Evolutionary conservation across 768 basidiomycete genomes (phyloP), one percentile per base, ranked within the genome.

Genomic region (Amylocystis lapponica): DNA sequence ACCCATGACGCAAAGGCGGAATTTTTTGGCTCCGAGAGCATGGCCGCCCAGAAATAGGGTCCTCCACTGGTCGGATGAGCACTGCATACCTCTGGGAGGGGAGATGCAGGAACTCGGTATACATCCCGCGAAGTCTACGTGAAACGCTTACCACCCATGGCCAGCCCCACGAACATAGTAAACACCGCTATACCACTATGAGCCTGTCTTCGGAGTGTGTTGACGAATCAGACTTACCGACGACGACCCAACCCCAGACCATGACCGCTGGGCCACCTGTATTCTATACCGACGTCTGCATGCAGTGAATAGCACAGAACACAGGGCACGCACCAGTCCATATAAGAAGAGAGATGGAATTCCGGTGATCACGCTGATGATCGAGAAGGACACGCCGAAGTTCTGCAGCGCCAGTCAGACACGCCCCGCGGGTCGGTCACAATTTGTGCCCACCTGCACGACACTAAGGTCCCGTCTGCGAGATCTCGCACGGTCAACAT

Each of bases 11-110:
- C 79, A 23, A 86, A 67, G 1, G 83, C 66, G 3, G 82, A 82
- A 27, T 72, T 61, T 50, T 73, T 51, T 1, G 74, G 76, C 41
- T 66, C 66, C 2, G 81, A 78, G 1, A 87, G 62, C 76, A 86
- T 83, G 1, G 84, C 83, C n/a, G 83, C 79, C 86, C 85, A 86
- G 60, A 80, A 86, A 53, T 86, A 86, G 0, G 86, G 84, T 0
- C 84, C 84, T 5, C 84, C 82, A 37, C 76, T 80, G 2, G 81
- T 83, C 4, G 80, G 82, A 64, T 79, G 81, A 2, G 82, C 79
- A 48, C 80, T 83, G 47, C 65, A 69, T 25, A 68, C 61, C 58
- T 74, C 71, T 53, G 29, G 14, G 14, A 23, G 20, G 39, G 14
- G 2, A 20, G 9, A 23, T 48, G 33, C n/a, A n/a, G n/a, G n/a